Conservation (phyloP, 345 rosid species). For the Populus pruinosa region DNA sequence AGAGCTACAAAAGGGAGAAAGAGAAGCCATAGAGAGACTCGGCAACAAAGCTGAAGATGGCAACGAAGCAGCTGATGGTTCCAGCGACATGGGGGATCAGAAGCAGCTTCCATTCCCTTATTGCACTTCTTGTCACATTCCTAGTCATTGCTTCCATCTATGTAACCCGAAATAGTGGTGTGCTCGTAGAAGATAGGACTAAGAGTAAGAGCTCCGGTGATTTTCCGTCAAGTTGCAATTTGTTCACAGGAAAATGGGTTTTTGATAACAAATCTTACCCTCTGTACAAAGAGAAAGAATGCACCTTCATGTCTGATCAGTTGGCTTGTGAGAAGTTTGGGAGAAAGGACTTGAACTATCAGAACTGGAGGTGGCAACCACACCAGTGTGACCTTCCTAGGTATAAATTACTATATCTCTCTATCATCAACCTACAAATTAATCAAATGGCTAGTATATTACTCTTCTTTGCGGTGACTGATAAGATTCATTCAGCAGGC, state of each 20-base stretch:
- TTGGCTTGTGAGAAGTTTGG: slow-evolving; percentile 33
- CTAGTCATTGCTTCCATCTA: slow-evolving; percentile 47
- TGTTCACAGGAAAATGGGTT: slow-evolving; percentile 32
- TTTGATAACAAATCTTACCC: slow-evolving; percentile 26
- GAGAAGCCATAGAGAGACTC: not conserved
- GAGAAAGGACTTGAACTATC: slow-evolving; percentile 24
- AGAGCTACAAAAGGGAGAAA: slow-evolving; percentile 22
- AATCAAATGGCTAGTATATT: not conserved
- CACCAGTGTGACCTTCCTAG: slow-evolving; percentile 31
- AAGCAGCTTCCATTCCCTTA: slow-evolving; percentile 55
- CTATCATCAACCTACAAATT: not conserved
- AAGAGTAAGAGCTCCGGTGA: not conserved
- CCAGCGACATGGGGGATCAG: slow-evolving; percentile 42
- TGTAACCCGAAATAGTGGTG: slow-evolving; percentile 33
- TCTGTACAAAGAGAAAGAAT: slow-evolving; percentile 22
- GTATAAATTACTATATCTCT: not conserved
- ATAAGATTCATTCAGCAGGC: not conserved
- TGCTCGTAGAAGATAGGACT: slow-evolving; percentile 4
- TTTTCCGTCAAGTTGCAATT: slow-evolving; percentile 16
- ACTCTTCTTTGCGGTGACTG: not conserved
- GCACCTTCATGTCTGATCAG: slow-evolving; percentile 32
- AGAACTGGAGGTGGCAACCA: slow-evolving; percentile 36
- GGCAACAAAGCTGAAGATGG: not conserved
- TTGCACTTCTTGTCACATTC: slow-evolving; percentile 54
- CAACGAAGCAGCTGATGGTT: slow-evolving; percentile 26